Evolutionary conservation across 2,329 filamentous ascomycete genomes (phyloP).

Genomic region (Xylaria sp.): DNA sequence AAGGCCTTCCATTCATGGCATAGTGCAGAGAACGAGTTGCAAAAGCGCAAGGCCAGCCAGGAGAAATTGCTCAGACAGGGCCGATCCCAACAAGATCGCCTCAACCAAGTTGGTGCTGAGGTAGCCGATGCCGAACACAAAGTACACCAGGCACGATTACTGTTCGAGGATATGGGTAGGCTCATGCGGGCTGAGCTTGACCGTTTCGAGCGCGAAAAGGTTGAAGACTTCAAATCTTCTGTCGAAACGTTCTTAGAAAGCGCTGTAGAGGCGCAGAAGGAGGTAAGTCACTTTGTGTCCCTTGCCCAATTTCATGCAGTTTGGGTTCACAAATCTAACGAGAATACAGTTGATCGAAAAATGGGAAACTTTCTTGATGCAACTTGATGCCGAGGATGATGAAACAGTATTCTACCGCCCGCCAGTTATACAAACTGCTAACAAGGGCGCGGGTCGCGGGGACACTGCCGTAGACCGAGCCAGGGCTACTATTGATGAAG

Average conservation of each 20-base stretch:
- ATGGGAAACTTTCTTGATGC: conserved; percentile 98
- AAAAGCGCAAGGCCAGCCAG: conserved; percentile 86
- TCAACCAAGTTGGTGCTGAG: conserved; percentile 90
- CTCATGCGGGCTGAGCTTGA: conserved; percentile 91
- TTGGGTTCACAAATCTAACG: conserved; percentile 17
- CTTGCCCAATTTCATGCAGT: background rate
- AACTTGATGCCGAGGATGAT: conserved; percentile 92
- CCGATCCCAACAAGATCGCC: conserved; percentile 91
- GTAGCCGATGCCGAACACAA: conserved; percentile 94
- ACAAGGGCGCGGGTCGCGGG: conserved; percentile 54
- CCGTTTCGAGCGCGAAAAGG: conserved; percentile 94
- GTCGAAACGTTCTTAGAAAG: conserved; percentile 98
- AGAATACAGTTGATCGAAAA: conserved; percentile 71
- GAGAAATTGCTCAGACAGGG: conserved; percentile 96
- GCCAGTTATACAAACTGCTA: conserved; percentile 58
- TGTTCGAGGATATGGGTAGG: conserved; percentile 97
- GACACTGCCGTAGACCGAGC: conserved; percentile 67
- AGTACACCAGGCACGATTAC: conserved; percentile 83
- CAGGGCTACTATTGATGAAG: conserved; percentile 63
- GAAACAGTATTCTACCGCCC: conserved; percentile 70
- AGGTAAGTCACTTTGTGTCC: conserved; percentile 65
- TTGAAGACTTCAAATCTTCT: conserved; percentile 98
- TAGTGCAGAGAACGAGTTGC: conserved; percentile 83
- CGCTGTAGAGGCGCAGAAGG: conserved; percentile 96
- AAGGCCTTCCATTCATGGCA: conserved; percentile 98